Evolutionary conservation across 306 rosid genomes (phyloP).

Genomic region (Medicago ruthenica): DNA sequence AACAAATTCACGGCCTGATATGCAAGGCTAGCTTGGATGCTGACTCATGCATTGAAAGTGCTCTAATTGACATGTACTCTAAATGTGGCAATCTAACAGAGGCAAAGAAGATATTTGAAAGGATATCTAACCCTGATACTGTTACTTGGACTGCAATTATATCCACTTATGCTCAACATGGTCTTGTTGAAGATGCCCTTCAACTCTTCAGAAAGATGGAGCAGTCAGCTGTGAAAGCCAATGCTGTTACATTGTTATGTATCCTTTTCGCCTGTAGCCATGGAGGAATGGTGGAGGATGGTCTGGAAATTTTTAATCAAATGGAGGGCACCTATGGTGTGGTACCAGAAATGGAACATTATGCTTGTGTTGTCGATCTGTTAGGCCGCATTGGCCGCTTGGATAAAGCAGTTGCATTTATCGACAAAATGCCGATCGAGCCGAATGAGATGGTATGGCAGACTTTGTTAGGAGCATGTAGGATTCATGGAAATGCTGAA

Average conservation of each 20-base stretch:
- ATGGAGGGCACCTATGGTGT: slow-evolving; percentile 62
- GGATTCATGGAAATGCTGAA: slow-evolving; percentile 67
- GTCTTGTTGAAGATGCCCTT: slow-evolving; percentile 67
- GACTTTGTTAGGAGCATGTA: slow-evolving; percentile 77
- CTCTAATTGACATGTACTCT: slow-evolving; percentile 75
- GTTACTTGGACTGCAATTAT: slow-evolving; percentile 81
- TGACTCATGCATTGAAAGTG: slow-evolving; percentile 70
- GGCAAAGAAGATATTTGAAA: slow-evolving; percentile 55
- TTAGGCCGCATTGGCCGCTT: slow-evolving; percentile 70
- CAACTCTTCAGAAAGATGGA: slow-evolving; percentile 64
- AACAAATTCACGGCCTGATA: slow-evolving; percentile 67
- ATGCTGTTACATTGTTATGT: slow-evolving; percentile 68
- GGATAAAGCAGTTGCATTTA: slow-evolving; percentile 64
- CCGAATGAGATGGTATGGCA: slow-evolving; percentile 80
- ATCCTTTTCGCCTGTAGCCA: slow-evolving; percentile 86
- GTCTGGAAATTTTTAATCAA: slow-evolving; percentile 54
- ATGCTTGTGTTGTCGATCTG: slow-evolving; percentile 75
- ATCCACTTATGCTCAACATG: slow-evolving; percentile 74
- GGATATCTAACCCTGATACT: slow-evolving; percentile 65
- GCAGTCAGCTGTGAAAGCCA: slow-evolving; percentile 52
- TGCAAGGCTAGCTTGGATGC: slow-evolving; percentile 64
- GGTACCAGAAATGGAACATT: slow-evolving; percentile 75
- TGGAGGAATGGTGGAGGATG: slow-evolving; percentile 73
- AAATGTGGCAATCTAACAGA: slow-evolving; percentile 65
- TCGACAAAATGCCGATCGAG: slow-evolving; percentile 61